Evolutionary conservation across 1,284 basidiomycete species (phyloP), one percentile per base, ranked within the genome.

Genomic region (Pseudozyma flocculosa): DNA sequence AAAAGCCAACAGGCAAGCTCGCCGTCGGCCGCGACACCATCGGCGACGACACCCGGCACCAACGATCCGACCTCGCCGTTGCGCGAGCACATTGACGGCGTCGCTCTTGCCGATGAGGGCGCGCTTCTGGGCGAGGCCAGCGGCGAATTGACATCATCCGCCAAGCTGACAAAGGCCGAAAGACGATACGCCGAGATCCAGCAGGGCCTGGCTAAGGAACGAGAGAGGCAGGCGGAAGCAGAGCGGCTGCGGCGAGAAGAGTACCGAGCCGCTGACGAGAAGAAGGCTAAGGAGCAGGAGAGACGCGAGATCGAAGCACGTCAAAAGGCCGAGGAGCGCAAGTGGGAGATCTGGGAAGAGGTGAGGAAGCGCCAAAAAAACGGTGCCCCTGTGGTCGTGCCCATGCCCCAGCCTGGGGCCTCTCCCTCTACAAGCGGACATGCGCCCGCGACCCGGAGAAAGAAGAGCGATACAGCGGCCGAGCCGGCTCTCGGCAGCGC

Each of bases 291-390:
- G 45, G 63, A 64, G 38, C 40, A 53, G 21, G 48, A 57, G 40
- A 65, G 40, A 40, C 63, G 51, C 48, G 69, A 69, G 46, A 40
- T 11, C 17, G 69, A 72, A 34, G 55, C 52, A 0, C 63, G 51
- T 43, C 51, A 68, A 43, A 37, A 60, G 23, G 50, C 48, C 1
- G 64, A 68, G 17, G 54, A 68, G 48, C 49, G 54, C 18, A 68
- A 68, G 51, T 70, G 68, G 68, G 55, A 64, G 43, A 58, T 70
- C 46, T 70, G 68, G 68, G 56, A 70, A 19, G 65, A 70, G 48
- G 57, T 70, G 15, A 43, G 68, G 19, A 23, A 54, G n/a, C 40
- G 68, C 32, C 65, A 68, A 44, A 60, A 67, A 48, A 48, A 51
- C 23, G 48, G 23, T 15, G 50, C 17, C 7, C 37, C 37, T 5